Base-by-base conservation (phyloP, 495 filamentous ascomycete genomes). In the Amphirosellinia nigrospora region DNA sequence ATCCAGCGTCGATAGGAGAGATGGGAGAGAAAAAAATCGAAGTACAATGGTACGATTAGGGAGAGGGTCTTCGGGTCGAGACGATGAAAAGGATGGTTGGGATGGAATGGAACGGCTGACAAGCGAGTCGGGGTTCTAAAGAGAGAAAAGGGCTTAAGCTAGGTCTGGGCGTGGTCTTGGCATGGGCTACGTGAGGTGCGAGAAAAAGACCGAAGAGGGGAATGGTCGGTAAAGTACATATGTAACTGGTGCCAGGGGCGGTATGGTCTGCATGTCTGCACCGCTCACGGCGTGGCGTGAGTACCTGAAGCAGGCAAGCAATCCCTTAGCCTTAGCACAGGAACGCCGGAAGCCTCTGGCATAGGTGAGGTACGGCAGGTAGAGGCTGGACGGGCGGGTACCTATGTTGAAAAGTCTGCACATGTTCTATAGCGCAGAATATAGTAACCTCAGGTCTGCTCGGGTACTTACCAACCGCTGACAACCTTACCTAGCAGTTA, bases 1-100 rank as follows among this genome's bases (percentile, higher is more conserved):
- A 78, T 78, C 76, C 76, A 78, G 76, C 56, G 71, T 64, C 71
- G 68, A 65, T 69, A 73, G 72, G 66, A 75, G 71, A 70, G 69
- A 71, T 68, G 68, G 59, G 59, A n/a, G n/a, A 53, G 62, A 66
- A 53, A 50, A 34, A 45, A 62, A 46, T 58, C n/a, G 39, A 50
- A 55, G 56, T 46, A 58, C 59, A 63, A 38, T 70, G 59, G 60
- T 64, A 64, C 43, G 68, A 72, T 66, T 50, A 71, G 60, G 73
- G 70, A 28, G 59, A 63, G 45, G 68, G 66, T 70, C 65, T 72
- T 75, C 71, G 71, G 68, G 60, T 63, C 62, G 66, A 64, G 70
- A 70, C 60, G 70, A 68, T 70, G 70, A 73, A 73, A 68, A 68
- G 69, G 62, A 71, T 71, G 61, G 69, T 65, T 71, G 63, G 69